Base-by-base conservation (phyloP, 805 yeast genomes). In the Grigorovia jiainica region DNA sequence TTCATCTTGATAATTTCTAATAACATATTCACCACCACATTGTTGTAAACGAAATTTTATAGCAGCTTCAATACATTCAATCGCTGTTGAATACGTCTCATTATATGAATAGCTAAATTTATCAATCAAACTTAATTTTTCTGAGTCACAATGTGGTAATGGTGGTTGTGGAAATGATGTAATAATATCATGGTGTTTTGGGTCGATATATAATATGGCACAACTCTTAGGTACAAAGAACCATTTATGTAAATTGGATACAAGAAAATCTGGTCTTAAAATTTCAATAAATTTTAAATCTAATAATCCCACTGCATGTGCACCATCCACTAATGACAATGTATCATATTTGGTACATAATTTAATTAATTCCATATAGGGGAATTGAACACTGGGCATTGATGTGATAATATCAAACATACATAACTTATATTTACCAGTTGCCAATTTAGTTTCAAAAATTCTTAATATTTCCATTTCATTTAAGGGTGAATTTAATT, bases 211-310 rank as follows among this genome's bases (percentile, higher is more conserved):
- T 39, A 82, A 54, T 21, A 77, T 62, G 0, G 82, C 81, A 48
- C 72, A 70, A 4, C 79, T 75, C 35, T 75, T 65, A 3, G 86
- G 82, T 17, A 70, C 68, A 47, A 53, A 75, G 33, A 68, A 63
- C 89, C 89, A 82, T 53, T 82, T 82, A 65, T 82, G 89, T 15
- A 80, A 61, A 52, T 82, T 82, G 18, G 80, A 60, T 18, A 71
- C 66, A 53, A 67, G 72, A 54, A 78, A 82, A 50, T 80, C 87
- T 0, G 87, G 84, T 37, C 66, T 47, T 19, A 72, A 48, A 8
- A 52, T 52, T 8, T 56, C 58, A 29, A 77, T 48, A 41, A 57
- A 50, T 37, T 68, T 62, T 11, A 73, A 41, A 7, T 71, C 70
- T 23, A 74, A 50, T 42, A 68, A 60, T 0, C 90, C 90, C 25